phyloP scores from a whole-genome alignment of 805 yeast genomes.

The Yarrowia yakushimensis region DNA sequence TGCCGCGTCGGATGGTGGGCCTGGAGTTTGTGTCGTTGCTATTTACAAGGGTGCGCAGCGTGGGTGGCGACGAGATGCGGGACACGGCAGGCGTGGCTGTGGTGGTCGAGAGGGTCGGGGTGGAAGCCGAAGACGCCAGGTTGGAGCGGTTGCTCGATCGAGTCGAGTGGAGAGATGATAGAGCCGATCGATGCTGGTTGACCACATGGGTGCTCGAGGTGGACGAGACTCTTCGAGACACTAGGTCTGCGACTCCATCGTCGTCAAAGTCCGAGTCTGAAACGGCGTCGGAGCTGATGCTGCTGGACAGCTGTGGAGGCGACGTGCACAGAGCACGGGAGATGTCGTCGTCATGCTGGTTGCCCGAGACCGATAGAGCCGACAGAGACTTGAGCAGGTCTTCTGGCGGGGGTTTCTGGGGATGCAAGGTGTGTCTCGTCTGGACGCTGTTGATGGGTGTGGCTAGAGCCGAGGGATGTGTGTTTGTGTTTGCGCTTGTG shows the following conservation, averaged over 20 bases:
- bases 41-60: slow-evolving; percentile 19
- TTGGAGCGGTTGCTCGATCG: background rate
- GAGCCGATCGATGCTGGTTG: background rate
- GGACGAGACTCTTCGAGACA: background rate
- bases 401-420: slow-evolving; percentile 9
- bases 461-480: background rate
- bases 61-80: slow-evolving; percentile 18
- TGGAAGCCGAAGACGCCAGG: background rate
- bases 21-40: slow-evolving; percentile 16
- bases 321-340: no score
- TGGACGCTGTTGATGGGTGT: background rate
- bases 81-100: slow-evolving; percentile 17
- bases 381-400: background rate
- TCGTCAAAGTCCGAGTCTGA: background rate
- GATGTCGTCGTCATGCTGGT: no score
- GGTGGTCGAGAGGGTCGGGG: background rate
- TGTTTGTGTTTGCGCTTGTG: background rate
- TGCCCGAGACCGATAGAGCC: background rate
- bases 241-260: background rate
- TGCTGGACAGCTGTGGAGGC: background rate
- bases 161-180: slow-evolving; percentile 1
- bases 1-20: slow-evolving; percentile 24
- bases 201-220: background rate
- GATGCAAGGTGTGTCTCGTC: background rate
- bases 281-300: background rate